phyloP scores from a whole-genome alignment of 768 basidiomycete genomes.

The Suillus bovinus region DNA sequence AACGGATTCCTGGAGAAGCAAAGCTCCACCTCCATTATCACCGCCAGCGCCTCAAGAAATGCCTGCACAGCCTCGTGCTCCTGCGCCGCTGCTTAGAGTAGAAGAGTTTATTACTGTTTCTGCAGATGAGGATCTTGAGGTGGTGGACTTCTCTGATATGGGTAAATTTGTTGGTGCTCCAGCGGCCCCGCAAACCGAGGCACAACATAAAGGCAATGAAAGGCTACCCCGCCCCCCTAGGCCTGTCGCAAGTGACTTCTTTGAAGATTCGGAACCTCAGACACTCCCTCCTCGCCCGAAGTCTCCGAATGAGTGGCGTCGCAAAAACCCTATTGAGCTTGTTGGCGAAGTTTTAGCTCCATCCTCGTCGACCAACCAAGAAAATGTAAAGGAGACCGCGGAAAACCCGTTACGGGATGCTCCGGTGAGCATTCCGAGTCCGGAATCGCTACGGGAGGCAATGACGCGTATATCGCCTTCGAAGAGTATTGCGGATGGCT shows the following conservation, averaged over 20 bases:
- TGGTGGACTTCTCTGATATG: conserved; percentile 81
- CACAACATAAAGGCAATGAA: conserved; percentile 21
- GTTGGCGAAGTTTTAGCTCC: background rate
- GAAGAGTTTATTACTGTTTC: conserved; percentile 40
- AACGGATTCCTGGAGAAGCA: conserved; percentile 67
- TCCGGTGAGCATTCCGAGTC: background rate
- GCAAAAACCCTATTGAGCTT: conserved; percentile 19
- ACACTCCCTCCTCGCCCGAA: conserved; percentile 29
- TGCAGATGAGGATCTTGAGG: conserved; percentile 65
- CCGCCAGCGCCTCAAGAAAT: conserved; percentile 27
- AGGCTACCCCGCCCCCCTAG: conserved; percentile 37
- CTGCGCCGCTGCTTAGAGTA: conserved; percentile 33
- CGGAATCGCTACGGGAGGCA: conserved; percentile 4
- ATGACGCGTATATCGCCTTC: conserved; percentile 4
- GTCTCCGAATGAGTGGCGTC: conserved; percentile 48
- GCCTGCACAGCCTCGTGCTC: conserved; percentile 36
- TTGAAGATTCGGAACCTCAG: conserved; percentile 45
- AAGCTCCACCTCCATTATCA: conserved; percentile 33
- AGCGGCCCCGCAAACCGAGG: conserved; percentile 19
- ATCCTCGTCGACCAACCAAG: conserved; percentile 1
- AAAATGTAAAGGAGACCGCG: background rate
- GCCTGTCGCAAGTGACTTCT: conserved; percentile 71
- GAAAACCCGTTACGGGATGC: background rate
- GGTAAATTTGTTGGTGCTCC: conserved; percentile 60
- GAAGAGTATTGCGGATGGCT: conserved; percentile 15